These are phyloP conservation scores for Coprinopsis strossmayeri DNA, from an alignment of 768 basidiomycete genomes.

Conservation along the genomic window DNA sequence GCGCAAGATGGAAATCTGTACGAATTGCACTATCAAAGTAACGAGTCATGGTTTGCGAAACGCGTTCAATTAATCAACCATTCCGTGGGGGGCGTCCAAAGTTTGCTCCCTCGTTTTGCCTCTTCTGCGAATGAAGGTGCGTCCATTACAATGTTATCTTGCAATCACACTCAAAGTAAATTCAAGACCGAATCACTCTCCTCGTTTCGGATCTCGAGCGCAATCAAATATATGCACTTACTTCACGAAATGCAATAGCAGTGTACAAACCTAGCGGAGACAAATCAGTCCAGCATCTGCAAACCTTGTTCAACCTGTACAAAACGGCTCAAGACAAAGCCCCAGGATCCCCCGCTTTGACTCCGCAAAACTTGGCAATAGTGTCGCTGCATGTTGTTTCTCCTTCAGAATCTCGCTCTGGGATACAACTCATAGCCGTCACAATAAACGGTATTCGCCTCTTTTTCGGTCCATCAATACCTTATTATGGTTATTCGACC, in stretches of 20 bases:
- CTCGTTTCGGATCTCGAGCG: constrained; percentile 63
- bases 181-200: constrained; percentile 61
- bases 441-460: constrained; percentile 79
- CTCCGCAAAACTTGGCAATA: constrained; percentile 64
- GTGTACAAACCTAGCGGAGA: constrained; percentile 60
- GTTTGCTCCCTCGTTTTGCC: constrained; percentile 72
- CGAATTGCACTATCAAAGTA: constrained; percentile 87
- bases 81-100: constrained; percentile 71
- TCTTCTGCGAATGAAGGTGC: constrained; percentile 59
- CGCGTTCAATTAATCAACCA: constrained; percentile 82
- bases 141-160: constrained; percentile 13
- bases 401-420: constrained; percentile 57
- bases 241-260: constrained; percentile 55
- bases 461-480: constrained; percentile 63
- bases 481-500: constrained; percentile 37
- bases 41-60: constrained; percentile 90
- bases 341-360: constrained; percentile 67
- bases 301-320: constrained; percentile 68
- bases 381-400: constrained; percentile 64
- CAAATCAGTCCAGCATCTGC: constrained; percentile 64
- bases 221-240: constrained; percentile 74
- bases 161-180: background rate
- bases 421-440: constrained; percentile 73
- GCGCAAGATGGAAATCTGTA: constrained; percentile 83
- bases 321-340: constrained; percentile 78